Base-by-base conservation (phyloP, 2,329 filamentous ascomycete species). In the Botrytis medusae region DNA sequence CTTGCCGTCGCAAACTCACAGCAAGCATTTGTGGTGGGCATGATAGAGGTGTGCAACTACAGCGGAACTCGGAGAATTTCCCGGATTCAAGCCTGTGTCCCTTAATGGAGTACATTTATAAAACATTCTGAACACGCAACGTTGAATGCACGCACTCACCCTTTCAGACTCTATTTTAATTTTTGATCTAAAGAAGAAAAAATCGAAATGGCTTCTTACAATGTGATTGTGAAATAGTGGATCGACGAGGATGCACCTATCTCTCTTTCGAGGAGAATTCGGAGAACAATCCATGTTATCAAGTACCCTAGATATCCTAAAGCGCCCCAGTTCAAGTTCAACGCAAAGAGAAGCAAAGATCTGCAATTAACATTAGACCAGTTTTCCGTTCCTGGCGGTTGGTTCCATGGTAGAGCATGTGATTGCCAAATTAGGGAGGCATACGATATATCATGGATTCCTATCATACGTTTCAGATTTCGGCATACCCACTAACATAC, bases 1-100 rank as follows among this genome's bases (percentile, higher is more conserved):
- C 54, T 68, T 68, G 62, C 63, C 63, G 71, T 72, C 48, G 48
- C 71, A 72, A 67, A 68, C 48, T 44, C 29, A 59, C 61, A 68
- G 64, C 64, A 68, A 42, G 64, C 64, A 68, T 54, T 68, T 29
- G 29, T 67, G 64, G 44, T 67, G 46, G 46, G 8, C 48, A 46
- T 51, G 34, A n/a, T 54, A 51, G 62, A 40, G 70, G 25, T 65
- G 62, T 68, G 48, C 34, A 37, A 72, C 64, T 54, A 25, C 42
- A 63, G 54, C 54, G 64, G 71, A 62, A 68, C 32, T 68, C 48
- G 64, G 64, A 68, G 64, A 62, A 37, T 62, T 62, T 69, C 34
- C 71, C 71, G 54, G 54, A 73, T 70, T 63, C 44, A 69, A 60
- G 32, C 32, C 57, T 72, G 34, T 69, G 25, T 64, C 32, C 69